These are phyloP conservation scores for Allantophomopsis cytisporea DNA, from an alignment of 2,329 filamentous ascomycete genomes.

Conservation along the genomic window DNA sequence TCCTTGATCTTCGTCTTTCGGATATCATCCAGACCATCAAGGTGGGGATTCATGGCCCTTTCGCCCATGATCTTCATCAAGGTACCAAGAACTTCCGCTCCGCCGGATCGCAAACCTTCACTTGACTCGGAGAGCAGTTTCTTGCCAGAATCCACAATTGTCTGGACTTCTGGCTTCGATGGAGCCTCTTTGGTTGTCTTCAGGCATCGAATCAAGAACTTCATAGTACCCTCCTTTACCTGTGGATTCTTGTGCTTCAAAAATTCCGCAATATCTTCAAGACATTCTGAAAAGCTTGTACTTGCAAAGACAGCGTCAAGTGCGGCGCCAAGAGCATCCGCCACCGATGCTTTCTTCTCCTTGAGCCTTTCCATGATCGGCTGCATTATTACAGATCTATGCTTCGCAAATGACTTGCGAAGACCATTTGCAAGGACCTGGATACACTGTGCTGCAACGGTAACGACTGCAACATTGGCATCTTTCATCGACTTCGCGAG, in stretches of 20 bases:
- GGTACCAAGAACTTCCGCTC: conserved; percentile 83
- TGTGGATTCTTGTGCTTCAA: conserved; percentile 93
- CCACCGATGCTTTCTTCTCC: conserved; percentile 85
- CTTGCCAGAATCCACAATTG: conserved; percentile 77
- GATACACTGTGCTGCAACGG: conserved; percentile 83
- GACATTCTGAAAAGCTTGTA: conserved; percentile 66
- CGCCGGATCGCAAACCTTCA: conserved; percentile 73
- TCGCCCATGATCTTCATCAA: conserved; percentile 99
- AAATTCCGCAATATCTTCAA: conserved; percentile 82
- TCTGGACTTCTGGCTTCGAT: conserved; percentile 67
- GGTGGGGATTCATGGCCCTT: conserved; percentile 81
- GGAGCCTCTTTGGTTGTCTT: conserved; percentile 75
- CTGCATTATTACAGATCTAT: conserved; percentile 67
- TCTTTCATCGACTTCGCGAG: conserved; percentile 98
- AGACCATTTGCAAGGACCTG: conserved; percentile 81
- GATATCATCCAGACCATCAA: conserved; percentile 91
- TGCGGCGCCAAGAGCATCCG: conserved; percentile 77
- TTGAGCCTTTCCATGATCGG: conserved; percentile 93
- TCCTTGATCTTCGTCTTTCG: conserved; percentile 94
- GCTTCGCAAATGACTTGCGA: conserved; percentile 63
- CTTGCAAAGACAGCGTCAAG: conserved; percentile 56
- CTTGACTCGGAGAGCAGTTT: conserved; percentile 85
- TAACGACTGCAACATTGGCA: conserved; percentile 90
- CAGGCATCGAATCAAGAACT: conserved; percentile 81
- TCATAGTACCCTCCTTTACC: conserved; percentile 89